Conservation (phyloP, 768 basidiomycete genomes). For the Boletus insuetus region DNA sequence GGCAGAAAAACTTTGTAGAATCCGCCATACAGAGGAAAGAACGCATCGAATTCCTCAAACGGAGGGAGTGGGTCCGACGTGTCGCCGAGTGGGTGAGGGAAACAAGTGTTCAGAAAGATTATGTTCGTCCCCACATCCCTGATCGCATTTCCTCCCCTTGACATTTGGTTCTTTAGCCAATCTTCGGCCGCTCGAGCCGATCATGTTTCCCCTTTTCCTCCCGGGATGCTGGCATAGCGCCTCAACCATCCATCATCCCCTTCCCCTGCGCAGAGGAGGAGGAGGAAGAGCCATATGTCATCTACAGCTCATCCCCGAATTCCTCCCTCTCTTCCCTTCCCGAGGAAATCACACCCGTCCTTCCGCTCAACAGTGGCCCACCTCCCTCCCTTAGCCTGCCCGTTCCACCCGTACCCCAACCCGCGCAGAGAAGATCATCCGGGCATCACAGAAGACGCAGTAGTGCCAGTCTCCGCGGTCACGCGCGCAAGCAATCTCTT, state of each 20-base stretch:
- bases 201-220: conserved; percentile 8
- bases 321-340: conserved; percentile 33
- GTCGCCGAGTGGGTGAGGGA: conserved; percentile 38
- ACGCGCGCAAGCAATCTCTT: conserved; percentile 30
- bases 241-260: conserved; percentile 21
- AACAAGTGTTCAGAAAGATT: conserved; percentile 28
- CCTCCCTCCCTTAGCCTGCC: conserved; percentile 10
- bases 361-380: conserved; percentile 18
- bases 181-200: conserved; percentile 17
- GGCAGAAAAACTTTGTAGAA: conserved; percentile 46
- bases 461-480: conserved; percentile 32
- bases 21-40: conserved; percentile 45
- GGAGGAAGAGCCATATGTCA: conserved; percentile 33
- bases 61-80: conserved; percentile 42
- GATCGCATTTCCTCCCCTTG: neutral
- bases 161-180: conserved; percentile 9
- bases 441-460: conserved; percentile 31
- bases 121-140: conserved; percentile 7
- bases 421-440: conserved; percentile 14
- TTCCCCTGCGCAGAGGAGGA: conserved; percentile 28
- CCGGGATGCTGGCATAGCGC: neutral
- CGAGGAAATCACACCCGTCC: conserved; percentile 27
- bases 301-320: conserved; percentile 33
- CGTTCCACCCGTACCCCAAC: conserved; percentile 6
- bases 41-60: conserved; percentile 51